phyloP scores from a whole-genome alignment of 176 grass and related monocot species.

The Saccharum spontaneum region DNA sequence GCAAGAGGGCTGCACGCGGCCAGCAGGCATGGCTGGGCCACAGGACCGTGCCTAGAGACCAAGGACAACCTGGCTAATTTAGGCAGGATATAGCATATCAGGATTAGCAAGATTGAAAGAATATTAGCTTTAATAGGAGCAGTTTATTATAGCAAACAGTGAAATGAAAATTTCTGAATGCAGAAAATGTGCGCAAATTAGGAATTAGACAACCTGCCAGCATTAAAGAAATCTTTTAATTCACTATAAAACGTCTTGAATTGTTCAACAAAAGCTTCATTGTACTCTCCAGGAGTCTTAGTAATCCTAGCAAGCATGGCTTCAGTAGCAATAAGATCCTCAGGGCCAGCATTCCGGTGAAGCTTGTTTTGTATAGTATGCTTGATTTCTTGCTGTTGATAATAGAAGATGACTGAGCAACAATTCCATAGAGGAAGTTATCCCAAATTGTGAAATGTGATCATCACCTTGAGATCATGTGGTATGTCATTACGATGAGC shows the following conservation, averaged over 20 bases:
- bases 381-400: conserved; percentile 95
- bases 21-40: not conserved
- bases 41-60: not conserved
- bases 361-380: conserved; percentile 99
- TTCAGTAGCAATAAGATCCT: conserved; percentile 99
- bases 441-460: conserved; percentile 12
- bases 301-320: conserved; percentile 91
- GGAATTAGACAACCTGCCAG: conserved; percentile 71
- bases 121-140: conserved; percentile 12
- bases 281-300: conserved; percentile 74
- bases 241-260: conserved; percentile 89
- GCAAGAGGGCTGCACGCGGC: not conserved
- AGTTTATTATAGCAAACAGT: conserved; percentile 15
- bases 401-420: conserved; percentile 33
- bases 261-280: conserved; percentile 77
- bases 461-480: conserved; percentile 87
- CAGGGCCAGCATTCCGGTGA: conserved; percentile 94
- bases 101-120: conserved; percentile 7
- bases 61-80: not conserved
- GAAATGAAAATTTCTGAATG: conserved; percentile 13
- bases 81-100: not conserved
- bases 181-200: conserved; percentile 17
- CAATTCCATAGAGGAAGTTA: conserved; percentile 19
- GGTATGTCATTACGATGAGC: conserved; percentile 95
- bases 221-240: conserved; percentile 98